phyloP scores from a whole-genome alignment of 768 basidiomycete species.

The Mycena sanguinolenta region DNA sequence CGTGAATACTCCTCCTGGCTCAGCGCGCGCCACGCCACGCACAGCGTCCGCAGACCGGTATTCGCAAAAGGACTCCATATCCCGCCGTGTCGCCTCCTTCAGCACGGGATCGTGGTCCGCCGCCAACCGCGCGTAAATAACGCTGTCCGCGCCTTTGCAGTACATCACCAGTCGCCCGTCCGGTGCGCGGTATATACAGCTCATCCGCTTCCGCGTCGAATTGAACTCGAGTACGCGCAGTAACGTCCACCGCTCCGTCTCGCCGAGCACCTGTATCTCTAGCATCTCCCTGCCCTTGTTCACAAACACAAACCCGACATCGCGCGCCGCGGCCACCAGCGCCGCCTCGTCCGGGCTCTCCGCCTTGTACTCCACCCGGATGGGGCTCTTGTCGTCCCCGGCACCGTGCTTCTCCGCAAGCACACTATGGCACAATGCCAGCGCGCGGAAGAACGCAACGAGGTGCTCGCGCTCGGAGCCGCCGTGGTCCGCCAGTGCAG shows the following conservation, averaged over 20 bases:
- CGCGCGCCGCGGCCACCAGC: slow-evolving; percentile 95
- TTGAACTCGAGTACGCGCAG: slow-evolving; percentile 97
- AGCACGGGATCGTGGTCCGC: slow-evolving; percentile 73
- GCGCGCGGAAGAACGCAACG: slow-evolving; percentile 92
- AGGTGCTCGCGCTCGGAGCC: too few relatives aligned
- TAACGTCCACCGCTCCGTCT: slow-evolving; percentile 85
- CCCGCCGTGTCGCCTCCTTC: slow-evolving; percentile 80
- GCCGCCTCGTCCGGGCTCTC: slow-evolving; percentile 98
- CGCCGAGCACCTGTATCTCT: too few relatives aligned
- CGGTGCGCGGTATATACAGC: slow-evolving; percentile 79
- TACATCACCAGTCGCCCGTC: slow-evolving; percentile 80
- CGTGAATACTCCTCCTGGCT: slow-evolving; percentile 80
- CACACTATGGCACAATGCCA: slow-evolving; percentile 96
- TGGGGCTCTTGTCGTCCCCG: too few relatives aligned
- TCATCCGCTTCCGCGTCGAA: slow-evolving; percentile 95
- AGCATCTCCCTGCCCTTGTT: too few relatives aligned
- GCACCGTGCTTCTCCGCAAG: slow-evolving; percentile 81
- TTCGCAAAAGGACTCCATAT: slow-evolving; percentile 92
- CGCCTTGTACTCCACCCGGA: slow-evolving; percentile 97
- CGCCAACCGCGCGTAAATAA: slow-evolving; percentile 93
- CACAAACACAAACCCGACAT: slow-evolving; percentile 96
- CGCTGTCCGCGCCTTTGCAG: slow-evolving; percentile 95
- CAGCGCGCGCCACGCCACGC: slow-evolving; percentile 95
- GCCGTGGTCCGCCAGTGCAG: too few relatives aligned
- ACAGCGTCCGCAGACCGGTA: slow-evolving; percentile 91